These are phyloP conservation scores for Parathielavia hyrcaniae DNA, from an alignment of 495 filamentous ascomycete species.

Conservation along the genomic window DNA sequence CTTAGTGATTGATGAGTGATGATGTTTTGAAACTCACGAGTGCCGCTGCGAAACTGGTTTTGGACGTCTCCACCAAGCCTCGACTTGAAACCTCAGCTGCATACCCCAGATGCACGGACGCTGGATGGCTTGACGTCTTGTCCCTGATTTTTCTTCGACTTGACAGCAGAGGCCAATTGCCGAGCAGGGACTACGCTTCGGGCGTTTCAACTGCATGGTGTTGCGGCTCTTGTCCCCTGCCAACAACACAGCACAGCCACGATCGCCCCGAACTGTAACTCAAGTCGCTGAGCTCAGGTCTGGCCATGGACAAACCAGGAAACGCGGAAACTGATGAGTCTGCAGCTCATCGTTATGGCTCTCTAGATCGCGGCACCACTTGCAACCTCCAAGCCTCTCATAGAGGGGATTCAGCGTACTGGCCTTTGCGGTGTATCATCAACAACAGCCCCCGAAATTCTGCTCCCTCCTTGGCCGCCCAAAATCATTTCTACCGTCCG, in stretches of 20 bases:
- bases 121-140: not conserved
- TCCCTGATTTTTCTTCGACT: constrained; percentile 1
- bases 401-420: not conserved
- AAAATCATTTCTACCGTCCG: not conserved
- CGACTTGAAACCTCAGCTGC: constrained; percentile 6
- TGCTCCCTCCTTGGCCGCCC: too few relatives aligned
- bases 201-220: not conserved
- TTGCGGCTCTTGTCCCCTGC: constrained; percentile 3
- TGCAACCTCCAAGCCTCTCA: too few relatives aligned
- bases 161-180: not conserved
- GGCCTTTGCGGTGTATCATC: not conserved
- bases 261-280: not conserved
- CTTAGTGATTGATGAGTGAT: not conserved
- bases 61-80: constrained; percentile 1
- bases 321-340: too few relatives aligned
- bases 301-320: not conserved
- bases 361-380: too few relatives aligned
- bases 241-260: not conserved
- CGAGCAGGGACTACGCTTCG: not conserved
- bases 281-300: not conserved
- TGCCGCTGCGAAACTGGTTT: not conserved
- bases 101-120: not conserved
- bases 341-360: too few relatives aligned
- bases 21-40: not conserved
- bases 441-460: not conserved